Evolutionary conservation across 225 moss, liverwort and hornwort genomes (phyloP), one percentile per base, ranked within the genome.

Genomic region (Marchantia paleacea): DNA sequence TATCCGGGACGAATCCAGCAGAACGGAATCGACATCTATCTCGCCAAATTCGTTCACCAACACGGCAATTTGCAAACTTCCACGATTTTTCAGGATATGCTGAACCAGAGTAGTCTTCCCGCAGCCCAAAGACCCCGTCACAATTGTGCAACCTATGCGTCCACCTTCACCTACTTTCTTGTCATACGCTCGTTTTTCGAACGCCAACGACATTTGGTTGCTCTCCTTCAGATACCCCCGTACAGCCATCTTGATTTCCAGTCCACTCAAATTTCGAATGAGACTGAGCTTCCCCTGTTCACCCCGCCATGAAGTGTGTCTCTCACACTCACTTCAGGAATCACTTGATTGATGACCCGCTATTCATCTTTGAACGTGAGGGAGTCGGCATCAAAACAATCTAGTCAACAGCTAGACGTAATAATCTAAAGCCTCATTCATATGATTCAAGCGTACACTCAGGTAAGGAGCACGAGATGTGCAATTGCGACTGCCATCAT

Each of bases 151-250:
- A 11, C 84, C 87, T 24, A 84, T 75, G 1, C 87, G 84, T n/a
- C 84, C 87, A 26, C 84, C 84, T 28, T 77, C 76, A 3, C 84
- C 87, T 47, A 81, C 87, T 54, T 48, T 82, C 84, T 80, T 84
- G 61, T 82, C 82, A 39, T 76, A 87, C 29, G 69, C 63, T 49
- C 28, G 80, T 55, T 75, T 72, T 39, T 87, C 87, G 28, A 72
- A 87, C 30, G 84, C 87, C 82, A 84, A 24, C 9, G 80, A 84
- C 87, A 87, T 87, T 70, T 87, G 87, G 39, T 87, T 87, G 82
- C 73, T 87, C 77, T 80, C 82, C 87, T 79, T 82, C 28, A 68
- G 60, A n/a, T 66, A 77, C 14, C 82, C 84, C 61, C 30, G 55
- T 47, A 77, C 77, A 3, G 60, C 85, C 82, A 85, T 85, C 8